phyloP scores from a whole-genome alignment of 495 filamentous ascomycete genomes.

The Penicillium steckii region DNA sequence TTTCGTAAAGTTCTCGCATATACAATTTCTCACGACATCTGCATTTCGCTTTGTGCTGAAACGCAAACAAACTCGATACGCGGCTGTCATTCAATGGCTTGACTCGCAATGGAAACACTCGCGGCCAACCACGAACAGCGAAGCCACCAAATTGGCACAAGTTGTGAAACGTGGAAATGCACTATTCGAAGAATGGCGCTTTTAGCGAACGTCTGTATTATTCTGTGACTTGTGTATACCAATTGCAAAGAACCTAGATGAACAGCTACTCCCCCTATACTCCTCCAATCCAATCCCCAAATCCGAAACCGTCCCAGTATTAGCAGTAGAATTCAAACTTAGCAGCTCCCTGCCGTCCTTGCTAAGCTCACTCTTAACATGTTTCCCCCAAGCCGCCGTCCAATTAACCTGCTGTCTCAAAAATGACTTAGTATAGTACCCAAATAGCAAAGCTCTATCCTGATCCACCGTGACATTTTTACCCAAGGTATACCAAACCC shows the following conservation, averaged over 20 bases:
- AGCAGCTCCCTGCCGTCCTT: not conserved
- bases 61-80: slow-evolving; percentile 69
- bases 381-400: not conserved
- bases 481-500: not conserved
- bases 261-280: too few relatives aligned
- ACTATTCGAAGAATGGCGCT: slow-evolving; percentile 42
- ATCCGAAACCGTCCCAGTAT: not conserved
- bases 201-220: slow-evolving; percentile 27
- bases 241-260: not conserved
- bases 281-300: not conserved
- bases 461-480: not conserved
- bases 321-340: not conserved
- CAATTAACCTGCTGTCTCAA: not conserved
- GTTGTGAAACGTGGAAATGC: slow-evolving; percentile 34
- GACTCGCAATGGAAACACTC: slow-evolving; percentile 38
- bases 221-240: too few relatives aligned
- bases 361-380: not conserved
- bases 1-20: slow-evolving; percentile 58
- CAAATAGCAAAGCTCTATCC: not conserved
- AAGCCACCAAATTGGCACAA: slow-evolving; percentile 25
- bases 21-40: slow-evolving; percentile 65
- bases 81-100: slow-evolving; percentile 61
- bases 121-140: slow-evolving; percentile 27
- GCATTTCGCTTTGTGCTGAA: slow-evolving; percentile 65
- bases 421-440: not conserved